phyloP scores from a whole-genome alignment of 2,329 filamentous ascomycete genomes.

The Ophiocordyceps camponoti-saundersi region DNA sequence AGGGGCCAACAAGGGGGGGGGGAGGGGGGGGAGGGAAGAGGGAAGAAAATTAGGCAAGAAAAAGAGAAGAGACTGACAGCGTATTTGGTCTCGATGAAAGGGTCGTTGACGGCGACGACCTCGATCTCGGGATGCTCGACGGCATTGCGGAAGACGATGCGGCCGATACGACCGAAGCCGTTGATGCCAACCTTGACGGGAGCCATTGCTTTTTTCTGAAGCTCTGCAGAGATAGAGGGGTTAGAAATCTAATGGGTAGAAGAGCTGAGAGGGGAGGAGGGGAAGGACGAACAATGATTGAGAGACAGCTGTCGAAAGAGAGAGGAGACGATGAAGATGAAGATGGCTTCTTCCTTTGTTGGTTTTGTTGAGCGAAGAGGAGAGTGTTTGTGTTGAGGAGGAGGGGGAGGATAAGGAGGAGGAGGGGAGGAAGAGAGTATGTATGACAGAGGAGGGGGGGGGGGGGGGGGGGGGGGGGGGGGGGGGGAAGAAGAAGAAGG shows the following conservation, averaged over 20 bases:
- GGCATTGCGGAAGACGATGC: conserved; percentile 98
- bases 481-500: conserved; percentile 1
- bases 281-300: background rate
- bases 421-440: background rate
- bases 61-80: conserved; percentile 51
- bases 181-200: conserved; percentile 83
- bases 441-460: background rate
- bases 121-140: conserved; percentile 79
- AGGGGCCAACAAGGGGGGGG: too few relatives aligned
- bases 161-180: conserved; percentile 98
- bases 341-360: too few relatives aligned
- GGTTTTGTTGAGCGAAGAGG: background rate
- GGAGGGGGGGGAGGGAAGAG: background rate
- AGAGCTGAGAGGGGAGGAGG: background rate
- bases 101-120: conserved; percentile 95
- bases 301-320: too few relatives aligned
- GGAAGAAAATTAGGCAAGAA: background rate
- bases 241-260: background rate
- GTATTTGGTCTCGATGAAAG: conserved; percentile 96
- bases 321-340: background rate
- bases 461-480: background rate
- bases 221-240: background rate
- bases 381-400: too few relatives aligned
- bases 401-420: background rate
- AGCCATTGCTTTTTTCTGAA: conserved; percentile 16